phyloP scores from a whole-genome alignment of 371 early-diverging fungal genomes.

The Apophysomyces variabilis region DNA sequence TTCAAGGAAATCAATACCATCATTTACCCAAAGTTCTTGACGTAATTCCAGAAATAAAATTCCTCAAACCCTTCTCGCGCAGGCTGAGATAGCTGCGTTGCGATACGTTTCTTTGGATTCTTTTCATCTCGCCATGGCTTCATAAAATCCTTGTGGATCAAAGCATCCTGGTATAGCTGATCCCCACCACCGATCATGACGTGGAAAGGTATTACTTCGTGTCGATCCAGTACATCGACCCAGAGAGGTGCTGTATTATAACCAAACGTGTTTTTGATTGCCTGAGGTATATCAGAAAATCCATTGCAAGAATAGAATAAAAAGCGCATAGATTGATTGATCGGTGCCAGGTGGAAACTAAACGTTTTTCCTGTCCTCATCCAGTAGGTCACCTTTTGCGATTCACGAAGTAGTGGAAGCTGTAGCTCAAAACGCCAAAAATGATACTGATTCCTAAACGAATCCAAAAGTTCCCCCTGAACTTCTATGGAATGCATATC shows the following conservation, averaged over 20 bases:
- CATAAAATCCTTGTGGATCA: conserved; percentile 58
- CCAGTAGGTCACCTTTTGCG: conserved; percentile 29
- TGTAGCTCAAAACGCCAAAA: conserved; percentile 43
- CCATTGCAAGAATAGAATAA: conserved; percentile 70
- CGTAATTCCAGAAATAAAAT: conserved; percentile 78
- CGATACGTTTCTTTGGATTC: conserved; percentile 43
- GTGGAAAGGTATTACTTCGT: conserved; percentile 73
- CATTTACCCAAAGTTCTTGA: conserved; percentile 62
- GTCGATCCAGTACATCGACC: conserved; percentile 75
- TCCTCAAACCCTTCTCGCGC: conserved; percentile 61
- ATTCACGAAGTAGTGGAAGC: conserved; percentile 21
- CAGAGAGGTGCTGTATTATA: conserved; percentile 66
- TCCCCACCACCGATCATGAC: conserved; percentile 85
- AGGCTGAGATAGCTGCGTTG: conserved; percentile 43
- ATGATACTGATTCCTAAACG: conserved; percentile 31
- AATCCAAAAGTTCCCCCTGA: conserved; percentile 25
- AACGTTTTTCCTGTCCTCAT: background rate
- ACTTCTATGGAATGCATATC: conserved; percentile 1
- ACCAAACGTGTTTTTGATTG: conserved; percentile 60
- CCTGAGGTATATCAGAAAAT: conserved; percentile 58
- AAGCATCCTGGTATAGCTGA: conserved; percentile 77
- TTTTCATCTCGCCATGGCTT: conserved; percentile 65
- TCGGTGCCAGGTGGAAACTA: conserved; percentile 24
- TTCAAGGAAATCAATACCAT: background rate
- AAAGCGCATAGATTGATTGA: conserved; percentile 34